These are phyloP conservation scores for Podospora sp. DNA, from an alignment of 495 filamentous ascomycete genomes.

Conservation along the genomic window DNA sequence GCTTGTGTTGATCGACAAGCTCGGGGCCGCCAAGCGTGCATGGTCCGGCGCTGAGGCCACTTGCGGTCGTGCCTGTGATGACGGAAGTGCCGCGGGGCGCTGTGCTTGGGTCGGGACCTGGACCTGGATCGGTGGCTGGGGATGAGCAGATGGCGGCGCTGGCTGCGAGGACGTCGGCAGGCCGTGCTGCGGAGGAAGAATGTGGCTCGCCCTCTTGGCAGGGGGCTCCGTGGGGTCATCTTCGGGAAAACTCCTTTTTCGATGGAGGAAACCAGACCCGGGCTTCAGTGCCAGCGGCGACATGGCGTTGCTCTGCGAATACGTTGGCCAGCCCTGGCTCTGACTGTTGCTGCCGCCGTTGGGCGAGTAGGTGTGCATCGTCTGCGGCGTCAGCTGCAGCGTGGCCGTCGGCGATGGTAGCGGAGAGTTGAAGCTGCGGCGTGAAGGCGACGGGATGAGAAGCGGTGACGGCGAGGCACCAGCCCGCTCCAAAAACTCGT, in stretches of 20 bases:
- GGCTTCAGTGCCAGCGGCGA: constrained; percentile 60
- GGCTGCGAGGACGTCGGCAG: constrained; percentile 20
- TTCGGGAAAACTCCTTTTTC: constrained; percentile 75
- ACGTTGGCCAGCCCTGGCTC: constrained; percentile 38
- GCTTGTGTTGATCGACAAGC: constrained; percentile 48
- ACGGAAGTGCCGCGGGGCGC: constrained; percentile 35
- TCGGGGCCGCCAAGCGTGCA: constrained; percentile 43
- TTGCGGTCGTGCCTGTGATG: constrained; percentile 11
- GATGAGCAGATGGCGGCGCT: neutral
- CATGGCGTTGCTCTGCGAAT: constrained; percentile 42
- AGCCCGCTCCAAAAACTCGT: constrained; percentile 70
- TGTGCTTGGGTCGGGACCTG: constrained; percentile 36
- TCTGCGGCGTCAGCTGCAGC: constrained; percentile 38
- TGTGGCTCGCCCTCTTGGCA: constrained; percentile 61
- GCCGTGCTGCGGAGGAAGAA: constrained; percentile 28
- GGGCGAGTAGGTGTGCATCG: constrained; percentile 36
- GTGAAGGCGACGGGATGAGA: constrained; percentile 41
- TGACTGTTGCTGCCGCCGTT: constrained; percentile 7
- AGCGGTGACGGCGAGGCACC: constrained; percentile 38
- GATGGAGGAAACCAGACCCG: constrained; percentile 45
- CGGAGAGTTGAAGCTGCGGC: constrained; percentile 43
- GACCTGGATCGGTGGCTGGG: constrained; percentile 36
- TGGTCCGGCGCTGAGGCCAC: constrained; percentile 23
- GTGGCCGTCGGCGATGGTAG: constrained; percentile 50
- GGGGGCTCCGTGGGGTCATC: constrained; percentile 64